Percentiles rank a stretch among this genome's conserved stretches.
phyloP scores from a whole-genome alignment of 768 basidiomycete genomes.

The Scleroderma bovista region DNA sequence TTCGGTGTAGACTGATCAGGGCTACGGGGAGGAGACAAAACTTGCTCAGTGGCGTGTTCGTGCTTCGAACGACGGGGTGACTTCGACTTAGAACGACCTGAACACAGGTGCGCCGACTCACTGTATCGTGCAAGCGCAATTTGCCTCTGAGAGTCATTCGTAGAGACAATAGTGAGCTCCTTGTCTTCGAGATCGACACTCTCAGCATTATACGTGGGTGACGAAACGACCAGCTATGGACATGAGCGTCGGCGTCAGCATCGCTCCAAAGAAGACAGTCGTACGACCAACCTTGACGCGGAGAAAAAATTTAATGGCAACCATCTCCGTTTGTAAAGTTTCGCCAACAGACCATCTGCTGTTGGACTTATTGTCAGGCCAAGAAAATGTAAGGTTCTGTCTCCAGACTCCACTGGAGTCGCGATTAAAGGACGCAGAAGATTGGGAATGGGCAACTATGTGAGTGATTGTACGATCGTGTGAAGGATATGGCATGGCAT shows the following conservation, averaged over 20 bases:
- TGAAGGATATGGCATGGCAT: conserved; percentile 6
- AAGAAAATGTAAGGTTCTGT: conserved; percentile 63
- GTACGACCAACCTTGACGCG: conserved; percentile 55
- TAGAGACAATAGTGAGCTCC: conserved; percentile 62
- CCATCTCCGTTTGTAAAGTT: conserved; percentile 60
- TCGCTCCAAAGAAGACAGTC: conserved; percentile 1
- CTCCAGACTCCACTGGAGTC: conserved; percentile 56
- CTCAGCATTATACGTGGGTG: conserved; percentile 45
- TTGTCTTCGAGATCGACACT: conserved; percentile 64
- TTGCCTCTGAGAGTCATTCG: conserved; percentile 63
- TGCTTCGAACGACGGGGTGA: conserved; percentile 45
- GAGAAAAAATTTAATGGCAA: conserved; percentile 63
- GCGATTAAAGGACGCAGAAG: conserved; percentile 50
- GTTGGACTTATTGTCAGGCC: conserved; percentile 63
- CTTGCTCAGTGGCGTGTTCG: conserved; percentile 23
- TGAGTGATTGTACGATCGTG: conserved; percentile 36
- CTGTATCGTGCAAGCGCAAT: conserved; percentile 57
- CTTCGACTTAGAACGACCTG: conserved; percentile 48
- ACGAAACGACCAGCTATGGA: conserved; percentile 42
- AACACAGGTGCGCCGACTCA: conserved; percentile 30
- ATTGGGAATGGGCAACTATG: conserved; percentile 53
- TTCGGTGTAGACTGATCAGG: conserved; percentile 9
- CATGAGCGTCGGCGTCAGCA: conserved; percentile 7
- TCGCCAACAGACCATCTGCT: conserved; percentile 79
- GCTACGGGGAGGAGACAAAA: conserved; percentile 38